Evolutionary conservation across 768 basidiomycete genomes (phyloP).

Genomic region (Asterophora lycoperdoides): DNA sequence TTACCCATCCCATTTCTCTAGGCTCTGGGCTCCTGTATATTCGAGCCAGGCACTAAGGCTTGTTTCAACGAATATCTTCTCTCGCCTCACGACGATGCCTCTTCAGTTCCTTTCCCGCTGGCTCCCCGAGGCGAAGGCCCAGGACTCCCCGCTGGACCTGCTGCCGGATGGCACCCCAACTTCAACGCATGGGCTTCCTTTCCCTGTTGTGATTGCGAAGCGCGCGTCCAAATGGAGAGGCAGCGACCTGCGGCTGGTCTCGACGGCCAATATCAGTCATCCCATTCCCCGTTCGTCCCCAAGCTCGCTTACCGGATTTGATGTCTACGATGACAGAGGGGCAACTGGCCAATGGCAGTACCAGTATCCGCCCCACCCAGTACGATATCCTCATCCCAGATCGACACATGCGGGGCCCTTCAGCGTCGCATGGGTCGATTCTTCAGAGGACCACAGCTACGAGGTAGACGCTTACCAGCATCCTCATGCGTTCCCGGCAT

Average conservation of each 20-base stretch:
- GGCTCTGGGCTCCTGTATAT: neutral
- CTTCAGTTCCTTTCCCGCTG: constrained; percentile 25
- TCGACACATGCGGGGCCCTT: constrained; percentile 32
- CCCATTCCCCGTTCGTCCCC: constrained; percentile 31
- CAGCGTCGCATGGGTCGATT: constrained; percentile 35
- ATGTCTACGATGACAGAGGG: constrained; percentile 13
- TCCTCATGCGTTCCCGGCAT: constrained; percentile 1
- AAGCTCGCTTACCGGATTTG: constrained; percentile 31
- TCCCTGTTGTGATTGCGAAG: constrained; percentile 23
- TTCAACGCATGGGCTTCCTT: constrained; percentile 22
- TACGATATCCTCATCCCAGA: constrained; percentile 24
- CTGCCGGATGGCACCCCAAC: no score
- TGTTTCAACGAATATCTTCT: no score
- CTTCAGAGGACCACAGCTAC: constrained; percentile 9
- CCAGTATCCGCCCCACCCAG: neutral
- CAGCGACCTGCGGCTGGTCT: constrained; percentile 11
- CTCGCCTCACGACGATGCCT: constrained; percentile 15
- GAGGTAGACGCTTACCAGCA: neutral
- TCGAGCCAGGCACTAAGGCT: constrained; percentile 3
- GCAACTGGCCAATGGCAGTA: constrained; percentile 5
- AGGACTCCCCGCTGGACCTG: no score
- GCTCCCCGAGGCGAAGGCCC: constrained; percentile 14
- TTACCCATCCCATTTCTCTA: neutral
- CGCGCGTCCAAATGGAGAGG: constrained; percentile 16
- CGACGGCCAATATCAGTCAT: constrained; percentile 28